phyloP scores from a whole-genome alignment of 2,329 filamentous ascomycete species.

The Fusarium cicatricum region DNA sequence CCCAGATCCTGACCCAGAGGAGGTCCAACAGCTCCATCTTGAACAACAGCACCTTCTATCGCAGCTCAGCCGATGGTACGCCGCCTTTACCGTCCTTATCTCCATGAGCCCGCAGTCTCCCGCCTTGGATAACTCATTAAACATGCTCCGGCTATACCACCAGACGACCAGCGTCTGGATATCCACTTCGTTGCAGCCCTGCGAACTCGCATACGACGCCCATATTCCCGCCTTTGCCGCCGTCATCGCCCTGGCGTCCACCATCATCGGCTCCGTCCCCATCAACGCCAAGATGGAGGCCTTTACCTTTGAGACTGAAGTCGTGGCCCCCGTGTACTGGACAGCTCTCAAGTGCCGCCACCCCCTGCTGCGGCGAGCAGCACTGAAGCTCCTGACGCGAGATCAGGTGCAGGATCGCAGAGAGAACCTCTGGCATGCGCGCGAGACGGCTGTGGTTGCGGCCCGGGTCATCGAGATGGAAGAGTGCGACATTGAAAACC shows the following conservation, averaged over 20 bases:
- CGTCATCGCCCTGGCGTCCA: slow-evolving; percentile 48
- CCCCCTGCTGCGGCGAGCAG: slow-evolving; percentile 50
- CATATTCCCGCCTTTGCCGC: slow-evolving; percentile 48
- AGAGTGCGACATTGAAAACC: slow-evolving; percentile 32
- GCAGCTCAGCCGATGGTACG: slow-evolving; percentile 42
- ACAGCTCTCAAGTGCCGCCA: slow-evolving; percentile 52
- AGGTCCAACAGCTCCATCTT: slow-evolving; percentile 39
- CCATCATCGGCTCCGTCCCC: slow-evolving; percentile 36
- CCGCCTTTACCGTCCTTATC: slow-evolving; percentile 43
- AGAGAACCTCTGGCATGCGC: slow-evolving; percentile 52
- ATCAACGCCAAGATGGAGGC: slow-evolving; percentile 22
- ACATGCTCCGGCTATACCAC: slow-evolving; percentile 50
- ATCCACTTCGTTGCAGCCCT: slow-evolving; percentile 40
- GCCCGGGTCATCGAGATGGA: slow-evolving; percentile 49
- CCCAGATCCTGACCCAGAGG: slow-evolving; percentile 34
- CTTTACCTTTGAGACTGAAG: slow-evolving; percentile 55
- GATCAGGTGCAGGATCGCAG: slow-evolving; percentile 44
- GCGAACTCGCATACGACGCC: slow-evolving; percentile 48
- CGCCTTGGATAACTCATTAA: slow-evolving; percentile 20
- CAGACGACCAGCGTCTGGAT: slow-evolving; percentile 47
- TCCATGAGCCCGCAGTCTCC: slow-evolving; percentile 36
- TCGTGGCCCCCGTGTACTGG: slow-evolving; percentile 54
- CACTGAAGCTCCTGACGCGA: slow-evolving; percentile 47
- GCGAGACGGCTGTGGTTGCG: slow-evolving; percentile 45
- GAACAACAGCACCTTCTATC: slow-evolving; percentile 48